phyloP scores from a whole-genome alignment of 176 grass and related monocot genomes.

The Oryza coarctata region DNA sequence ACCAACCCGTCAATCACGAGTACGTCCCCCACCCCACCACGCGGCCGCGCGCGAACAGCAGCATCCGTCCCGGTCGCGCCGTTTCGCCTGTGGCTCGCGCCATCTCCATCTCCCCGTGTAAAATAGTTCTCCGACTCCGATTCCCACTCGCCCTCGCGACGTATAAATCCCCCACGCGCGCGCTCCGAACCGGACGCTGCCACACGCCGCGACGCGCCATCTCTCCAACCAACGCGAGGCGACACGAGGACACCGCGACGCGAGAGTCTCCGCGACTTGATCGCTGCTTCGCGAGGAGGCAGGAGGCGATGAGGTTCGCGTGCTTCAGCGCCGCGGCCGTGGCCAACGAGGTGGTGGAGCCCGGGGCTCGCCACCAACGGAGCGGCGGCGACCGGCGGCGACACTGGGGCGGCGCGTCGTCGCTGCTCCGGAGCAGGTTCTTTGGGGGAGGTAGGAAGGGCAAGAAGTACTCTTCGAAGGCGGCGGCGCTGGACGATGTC shows the following conservation, averaged over 20 bases:
- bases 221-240: not conserved
- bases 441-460: not conserved
- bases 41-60: no score
- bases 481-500: not conserved
- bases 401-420: not conserved
- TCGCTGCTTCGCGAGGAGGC: no score
- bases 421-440: not conserved
- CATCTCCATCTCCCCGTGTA: no score
- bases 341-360: conserved; percentile 2
- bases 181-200: not conserved
- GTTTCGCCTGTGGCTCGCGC: no score
- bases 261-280: no score
- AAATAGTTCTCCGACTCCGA: not conserved
- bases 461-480: not conserved
- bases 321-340: conserved; percentile 39
- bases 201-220: not conserved
- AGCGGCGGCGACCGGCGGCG: not conserved
- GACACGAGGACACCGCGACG: no score
- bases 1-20: no score
- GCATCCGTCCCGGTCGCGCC: no score
- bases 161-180: not conserved
- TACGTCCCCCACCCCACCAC: no score
- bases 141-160: not conserved
- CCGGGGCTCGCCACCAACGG: not conserved
- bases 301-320: not conserved